Conservation (phyloP, 2,329 filamentous ascomycete species). For the Arthrobotrys sphaeroides region DNA sequence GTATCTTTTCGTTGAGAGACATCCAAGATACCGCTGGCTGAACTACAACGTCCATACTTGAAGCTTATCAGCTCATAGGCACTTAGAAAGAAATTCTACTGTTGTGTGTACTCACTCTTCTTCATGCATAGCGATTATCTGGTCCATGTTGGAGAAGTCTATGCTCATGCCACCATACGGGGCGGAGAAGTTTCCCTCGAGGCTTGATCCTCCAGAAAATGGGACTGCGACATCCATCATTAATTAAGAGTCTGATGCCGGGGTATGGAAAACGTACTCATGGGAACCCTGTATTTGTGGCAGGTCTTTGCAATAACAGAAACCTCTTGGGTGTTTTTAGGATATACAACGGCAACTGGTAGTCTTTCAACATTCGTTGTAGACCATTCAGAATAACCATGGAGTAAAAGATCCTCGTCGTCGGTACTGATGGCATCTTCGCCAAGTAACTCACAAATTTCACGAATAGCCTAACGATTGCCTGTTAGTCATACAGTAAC, state of each 20-base stretch:
- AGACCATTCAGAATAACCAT: conserved; percentile 76
- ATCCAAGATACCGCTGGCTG: conserved; percentile 95
- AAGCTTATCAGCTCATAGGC: conserved; percentile 6
- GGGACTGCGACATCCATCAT: conserved; percentile 65
- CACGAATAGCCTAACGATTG: conserved; percentile 65
- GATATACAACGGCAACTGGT: conserved; percentile 73
- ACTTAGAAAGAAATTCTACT: not conserved
- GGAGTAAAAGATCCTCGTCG: conserved; percentile 69
- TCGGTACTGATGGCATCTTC: conserved; percentile 72
- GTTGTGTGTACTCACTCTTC: conserved; percentile 67
- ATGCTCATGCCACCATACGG: conserved; percentile 87
- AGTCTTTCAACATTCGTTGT: conserved; percentile 70
- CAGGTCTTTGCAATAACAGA: conserved; percentile 73
- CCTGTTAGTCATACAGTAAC: not conserved
- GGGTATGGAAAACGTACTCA: conserved; percentile 63
- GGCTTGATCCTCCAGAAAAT: conserved; percentile 83
- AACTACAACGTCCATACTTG: conserved; percentile 83
- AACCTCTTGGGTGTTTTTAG: conserved; percentile 70
- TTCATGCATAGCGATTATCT: conserved; percentile 79
- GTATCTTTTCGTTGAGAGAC: conserved; percentile 79
- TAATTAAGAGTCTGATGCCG: not conserved
- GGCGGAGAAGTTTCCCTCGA: conserved; percentile 90
- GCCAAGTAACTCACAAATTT: conserved; percentile 66
- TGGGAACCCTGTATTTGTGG: conserved; percentile 79
- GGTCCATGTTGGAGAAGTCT: conserved; percentile 88